Conservation (phyloP, 306 rosid species). For the Pyrus betulifolia region DNA sequence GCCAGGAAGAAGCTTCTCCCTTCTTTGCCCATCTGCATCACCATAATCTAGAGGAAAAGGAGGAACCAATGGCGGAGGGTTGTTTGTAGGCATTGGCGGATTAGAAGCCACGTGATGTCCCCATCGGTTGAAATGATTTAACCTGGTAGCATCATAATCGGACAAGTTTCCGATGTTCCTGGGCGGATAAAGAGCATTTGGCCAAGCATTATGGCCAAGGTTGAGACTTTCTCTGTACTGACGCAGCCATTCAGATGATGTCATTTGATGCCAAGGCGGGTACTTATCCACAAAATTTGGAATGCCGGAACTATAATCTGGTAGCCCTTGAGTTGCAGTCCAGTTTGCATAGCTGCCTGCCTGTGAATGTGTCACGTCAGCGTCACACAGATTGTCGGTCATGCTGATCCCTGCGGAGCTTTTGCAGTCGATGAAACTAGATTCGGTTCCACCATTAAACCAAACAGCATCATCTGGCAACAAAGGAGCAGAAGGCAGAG, state of each 20-base stretch:
- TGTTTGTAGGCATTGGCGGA: slow-evolving; percentile 37
- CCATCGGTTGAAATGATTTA: slow-evolving; percentile 41
- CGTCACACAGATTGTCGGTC: slow-evolving; percentile 6
- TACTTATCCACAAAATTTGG: slow-evolving; percentile 28
- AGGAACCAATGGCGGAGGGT: slow-evolving; percentile 44
- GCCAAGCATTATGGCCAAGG: slow-evolving; percentile 33
- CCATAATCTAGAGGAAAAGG: slow-evolving; percentile 32
- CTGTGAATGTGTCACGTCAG: slow-evolving; percentile 20
- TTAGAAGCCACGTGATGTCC: slow-evolving; percentile 33
- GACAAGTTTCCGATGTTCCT: slow-evolving; percentile 31
- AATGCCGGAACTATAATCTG: slow-evolving; percentile 34
- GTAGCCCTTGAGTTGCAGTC: slow-evolving; percentile 38
- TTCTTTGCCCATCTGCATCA: slow-evolving; percentile 34
- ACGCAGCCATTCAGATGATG: slow-evolving; percentile 96
- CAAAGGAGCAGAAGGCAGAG: slow-evolving; percentile 89
- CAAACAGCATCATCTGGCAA: slow-evolving; percentile 68
- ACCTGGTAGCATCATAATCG: slow-evolving; percentile 29
- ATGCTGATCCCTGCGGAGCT: slow-evolving; percentile 6
- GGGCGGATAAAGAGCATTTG: slow-evolving; percentile 30
- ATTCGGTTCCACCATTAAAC: slow-evolving; percentile 32
- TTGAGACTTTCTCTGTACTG: slow-evolving; percentile 60
- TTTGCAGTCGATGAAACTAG: slow-evolving; percentile 25
- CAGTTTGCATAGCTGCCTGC: slow-evolving; percentile 38
- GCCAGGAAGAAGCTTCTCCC: slow-evolving; percentile 30
- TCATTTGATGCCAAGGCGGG: slow-evolving; percentile 56